These are phyloP conservation scores for Fusarium pininemorale DNA, from an alignment of 2,329 filamentous ascomycete genomes.

Conservation along the genomic window DNA sequence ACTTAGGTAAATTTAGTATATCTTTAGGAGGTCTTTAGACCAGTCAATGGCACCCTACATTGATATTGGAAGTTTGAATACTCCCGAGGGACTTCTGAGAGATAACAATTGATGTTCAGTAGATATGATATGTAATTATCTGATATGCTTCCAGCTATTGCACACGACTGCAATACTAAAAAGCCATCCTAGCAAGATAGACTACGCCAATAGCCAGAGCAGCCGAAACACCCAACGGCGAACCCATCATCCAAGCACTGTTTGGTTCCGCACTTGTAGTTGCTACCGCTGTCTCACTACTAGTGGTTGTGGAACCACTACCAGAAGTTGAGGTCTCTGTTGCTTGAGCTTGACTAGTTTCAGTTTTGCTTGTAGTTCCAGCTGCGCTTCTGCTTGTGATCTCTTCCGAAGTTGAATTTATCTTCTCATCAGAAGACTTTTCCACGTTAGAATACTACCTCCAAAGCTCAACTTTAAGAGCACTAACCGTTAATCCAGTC, in stretches of 20 bases:
- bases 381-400: neutral
- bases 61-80: neutral
- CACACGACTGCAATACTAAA: neutral
- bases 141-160: rapidly evolving
- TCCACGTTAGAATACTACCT: neutral
- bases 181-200: neutral
- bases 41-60: neutral
- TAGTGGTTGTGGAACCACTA: too few species aligned
- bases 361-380: neutral
- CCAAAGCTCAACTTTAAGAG: rapidly evolving
- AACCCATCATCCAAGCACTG: too few species aligned
- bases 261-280: neutral
- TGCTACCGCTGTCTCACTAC: neutral
- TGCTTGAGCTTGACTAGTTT: neutral
- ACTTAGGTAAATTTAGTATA: neutral
- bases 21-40: neutral
- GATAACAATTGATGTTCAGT: rapidly evolving
- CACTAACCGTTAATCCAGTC: neutral
- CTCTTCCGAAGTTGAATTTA: neutral
- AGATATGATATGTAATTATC: rapidly evolving
- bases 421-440: neutral
- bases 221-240: neutral
- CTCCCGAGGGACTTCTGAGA: too few species aligned
- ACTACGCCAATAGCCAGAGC: neutral
- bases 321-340: neutral